phyloP scores from a whole-genome alignment of 208 protist genomes.

The Trypanosoma platydactyli region DNA sequence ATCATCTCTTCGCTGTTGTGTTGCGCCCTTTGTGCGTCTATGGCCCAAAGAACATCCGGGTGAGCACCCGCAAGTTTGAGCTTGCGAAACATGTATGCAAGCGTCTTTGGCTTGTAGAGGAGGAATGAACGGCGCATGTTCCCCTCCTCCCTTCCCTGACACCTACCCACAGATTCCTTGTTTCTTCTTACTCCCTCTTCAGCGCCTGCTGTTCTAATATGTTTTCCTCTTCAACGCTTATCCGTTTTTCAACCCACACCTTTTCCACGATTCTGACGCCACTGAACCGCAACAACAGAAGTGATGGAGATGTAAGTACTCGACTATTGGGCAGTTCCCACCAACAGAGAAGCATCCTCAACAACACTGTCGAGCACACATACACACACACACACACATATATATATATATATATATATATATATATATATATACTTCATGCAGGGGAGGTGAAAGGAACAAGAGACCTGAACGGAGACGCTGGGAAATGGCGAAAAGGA shows the following conservation, averaged over 20 bases:
- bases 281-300: no score
- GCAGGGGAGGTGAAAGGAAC: neutral
- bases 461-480: neutral
- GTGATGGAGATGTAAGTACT: no score
- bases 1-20: slow-evolving; percentile 90
- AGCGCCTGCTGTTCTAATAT: no score
- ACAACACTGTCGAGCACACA: no score
- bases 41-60: slow-evolving; percentile 79
- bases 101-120: slow-evolving; percentile 41
- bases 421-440: slow-evolving; percentile 5
- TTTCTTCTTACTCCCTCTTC: neutral
- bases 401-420: slow-evolving; percentile 16
- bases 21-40: slow-evolving; percentile 84
- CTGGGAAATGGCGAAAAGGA: neutral
- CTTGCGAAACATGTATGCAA: slow-evolving; percentile 84
- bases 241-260: no score
- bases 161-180: neutral
- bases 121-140: slow-evolving; percentile 27
- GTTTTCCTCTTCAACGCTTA: no score
- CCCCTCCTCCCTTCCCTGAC: no score
- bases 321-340: no score
- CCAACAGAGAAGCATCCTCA: no score
- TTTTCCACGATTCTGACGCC: no score
- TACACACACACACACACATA: slow-evolving; percentile 10
- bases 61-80: slow-evolving; percentile 84